Base-by-base conservation (phyloP, 2,329 filamentous ascomycete species). In the Aspergillus viridinutans region DNA sequence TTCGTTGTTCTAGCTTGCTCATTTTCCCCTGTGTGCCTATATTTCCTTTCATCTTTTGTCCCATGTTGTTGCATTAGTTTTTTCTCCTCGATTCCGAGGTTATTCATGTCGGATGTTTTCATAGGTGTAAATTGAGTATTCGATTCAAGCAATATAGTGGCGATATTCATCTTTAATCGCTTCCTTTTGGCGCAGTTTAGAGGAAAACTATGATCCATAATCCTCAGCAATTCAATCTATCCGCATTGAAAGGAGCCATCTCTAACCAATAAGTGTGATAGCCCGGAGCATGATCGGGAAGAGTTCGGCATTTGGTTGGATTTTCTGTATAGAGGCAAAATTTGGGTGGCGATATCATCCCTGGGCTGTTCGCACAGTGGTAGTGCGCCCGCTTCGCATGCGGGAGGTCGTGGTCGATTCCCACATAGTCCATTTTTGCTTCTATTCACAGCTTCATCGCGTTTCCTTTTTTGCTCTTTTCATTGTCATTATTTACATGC, bases 81-180 rank as follows among this genome's bases (percentile, higher is more conserved):
- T 62, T 63, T 62, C 63, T 62, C 63, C 62, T 65, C 61, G 59
- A 56, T 52, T 58, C 59, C 60, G 59, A 66, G 62, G 58, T 57
- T 60, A 56, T 59, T 64, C 48, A 58, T 58, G 61, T 60, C 50
- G 63, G 63, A 66, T 66, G 64, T 66, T 67, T 67, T 60, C 56
- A 65, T 66, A 66, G 64, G 63, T 67, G 65, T 67, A 67, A 67
- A 66, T 65, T 65, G 63, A 65, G 60, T 59, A 64, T 61, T 60
- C 58, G 35, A 51, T 58, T 57, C 51, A 53, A 54, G 55, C 54
- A 50, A 60, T 55, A 45, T 45, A 51, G 38, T 56, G 51, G 52
- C 48, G 40, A 50, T 17, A 23, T 45, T 20, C 42, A 45, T 23
- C n/a, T 12, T 17, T 38, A 3, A 38, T 17, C 14, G 5, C 14